phyloP scores from a whole-genome alignment of 1,139 yeast genomes.

The Zygosaccharomyces sapae region DNA sequence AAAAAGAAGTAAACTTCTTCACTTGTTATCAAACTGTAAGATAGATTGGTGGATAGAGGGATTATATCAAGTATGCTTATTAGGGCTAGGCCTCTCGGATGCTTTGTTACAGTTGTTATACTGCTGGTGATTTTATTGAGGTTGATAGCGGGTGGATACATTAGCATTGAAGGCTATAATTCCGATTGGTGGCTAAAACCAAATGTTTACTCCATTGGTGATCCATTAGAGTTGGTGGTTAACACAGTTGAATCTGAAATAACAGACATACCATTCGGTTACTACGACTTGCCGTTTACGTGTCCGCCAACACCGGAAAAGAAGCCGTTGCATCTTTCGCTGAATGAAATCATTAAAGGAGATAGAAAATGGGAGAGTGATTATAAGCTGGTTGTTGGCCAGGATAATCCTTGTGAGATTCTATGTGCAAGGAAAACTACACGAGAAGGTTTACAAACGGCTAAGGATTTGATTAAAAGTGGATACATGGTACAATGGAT shows the following conservation, averaged over 20 bases:
- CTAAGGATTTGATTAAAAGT: constrained; percentile 57
- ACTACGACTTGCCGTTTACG: constrained; percentile 72
- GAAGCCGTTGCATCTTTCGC: constrained; percentile 60
- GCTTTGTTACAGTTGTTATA: constrained; percentile 4
- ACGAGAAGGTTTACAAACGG: constrained; percentile 49
- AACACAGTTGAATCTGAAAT: constrained; percentile 35
- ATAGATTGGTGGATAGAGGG: too few species aligned
- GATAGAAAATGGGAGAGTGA: constrained; percentile 77
- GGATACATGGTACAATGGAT: constrained; percentile 83
- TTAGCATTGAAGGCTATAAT: neutral
- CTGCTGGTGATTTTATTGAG: constrained; percentile 8
- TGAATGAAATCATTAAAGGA: constrained; percentile 77
- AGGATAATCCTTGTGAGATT: constrained; percentile 60
- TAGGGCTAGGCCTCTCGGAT: constrained; percentile 10
- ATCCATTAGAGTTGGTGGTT: constrained; percentile 63
- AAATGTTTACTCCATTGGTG: constrained; percentile 42
- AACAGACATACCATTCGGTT: constrained; percentile 38
- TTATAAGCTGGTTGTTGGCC: constrained; percentile 56
- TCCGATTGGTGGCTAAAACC: constrained; percentile 31
- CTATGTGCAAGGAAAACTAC: constrained; percentile 61
- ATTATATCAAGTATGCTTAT: constrained; percentile 2
- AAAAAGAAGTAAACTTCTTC: neutral
- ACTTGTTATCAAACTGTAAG: neutral
- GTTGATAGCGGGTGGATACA: constrained; percentile 4
- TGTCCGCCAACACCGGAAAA: constrained; percentile 61